A percentile compares a stretch with the other conserved stretches of the same genome.
Evolutionary conservation across 2,329 filamentous ascomycete genomes (phyloP).

Genomic region (Pseudopithomyces chartarum): DNA sequence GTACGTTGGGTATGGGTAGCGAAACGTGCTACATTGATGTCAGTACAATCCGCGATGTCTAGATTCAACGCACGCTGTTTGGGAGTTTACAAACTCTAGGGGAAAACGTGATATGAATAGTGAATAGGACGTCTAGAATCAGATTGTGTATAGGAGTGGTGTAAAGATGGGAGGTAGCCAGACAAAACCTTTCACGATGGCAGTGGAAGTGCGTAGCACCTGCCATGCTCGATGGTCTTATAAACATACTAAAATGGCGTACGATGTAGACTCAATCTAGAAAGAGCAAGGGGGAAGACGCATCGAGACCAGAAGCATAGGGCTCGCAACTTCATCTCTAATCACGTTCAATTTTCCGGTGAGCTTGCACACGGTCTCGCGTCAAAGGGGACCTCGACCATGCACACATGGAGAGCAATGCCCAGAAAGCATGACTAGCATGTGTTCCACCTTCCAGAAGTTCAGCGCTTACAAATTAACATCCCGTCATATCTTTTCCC

Average conservation of each 20-base stretch:
- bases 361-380: no score
- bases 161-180: neutral
- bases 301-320: no score
- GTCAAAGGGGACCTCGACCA: no score
- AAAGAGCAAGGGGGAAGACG: neutral
- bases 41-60: neutral
- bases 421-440: no score
- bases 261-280: neutral
- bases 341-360: no score
- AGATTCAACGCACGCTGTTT: neutral
- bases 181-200: no score
- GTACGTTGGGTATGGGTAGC: neutral
- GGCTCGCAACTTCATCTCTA: no score
- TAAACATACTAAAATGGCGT: neutral
- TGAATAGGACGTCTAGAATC: neutral
- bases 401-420: no score
- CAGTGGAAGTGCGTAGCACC: neutral
- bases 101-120: neutral
- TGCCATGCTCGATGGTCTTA: neutral
- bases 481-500: constrained; percentile 7
- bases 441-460: neutral
- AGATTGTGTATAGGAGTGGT: neutral
- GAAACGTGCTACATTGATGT: neutral
- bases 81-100: neutral
- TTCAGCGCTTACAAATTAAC: no score